Conservation (phyloP, 148 eudicot genomes). For the Rhododendron kiyosumense region DNA sequence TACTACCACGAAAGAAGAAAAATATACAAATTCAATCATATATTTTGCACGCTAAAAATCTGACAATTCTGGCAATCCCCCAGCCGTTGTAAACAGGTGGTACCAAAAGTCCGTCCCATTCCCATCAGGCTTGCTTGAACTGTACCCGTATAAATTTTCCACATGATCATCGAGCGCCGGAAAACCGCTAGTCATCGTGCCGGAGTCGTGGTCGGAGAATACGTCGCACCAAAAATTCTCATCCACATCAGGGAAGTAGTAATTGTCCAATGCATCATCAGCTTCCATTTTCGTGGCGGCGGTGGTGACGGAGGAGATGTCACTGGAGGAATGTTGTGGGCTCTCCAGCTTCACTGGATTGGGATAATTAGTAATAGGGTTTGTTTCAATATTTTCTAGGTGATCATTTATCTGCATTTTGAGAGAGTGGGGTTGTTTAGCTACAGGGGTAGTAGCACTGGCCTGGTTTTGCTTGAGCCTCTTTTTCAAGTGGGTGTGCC, state of each 20-base stretch:
- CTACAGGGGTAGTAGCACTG: background rate
- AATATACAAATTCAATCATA: background rate
- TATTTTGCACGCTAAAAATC: slow-evolving; percentile 4
- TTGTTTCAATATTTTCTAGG: slow-evolving; percentile 10
- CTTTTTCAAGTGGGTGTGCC: slow-evolving; percentile 79
- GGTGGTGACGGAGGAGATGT: slow-evolving; percentile 32
- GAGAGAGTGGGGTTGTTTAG: background rate
- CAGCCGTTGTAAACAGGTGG: slow-evolving; percentile 36
- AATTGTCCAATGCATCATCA: background rate
- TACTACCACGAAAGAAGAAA: background rate
- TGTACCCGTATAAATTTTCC: background rate
- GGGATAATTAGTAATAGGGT: background rate
- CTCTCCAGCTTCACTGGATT: background rate
- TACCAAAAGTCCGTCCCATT: slow-evolving; percentile 48
- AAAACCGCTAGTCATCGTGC: slow-evolving; percentile 8
- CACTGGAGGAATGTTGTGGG: slow-evolving; percentile 41
- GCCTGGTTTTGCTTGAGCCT: slow-evolving; percentile 17
- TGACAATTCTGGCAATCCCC: slow-evolving; percentile 32
- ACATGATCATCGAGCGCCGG: background rate
- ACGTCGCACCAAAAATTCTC: slow-evolving; percentile 59
- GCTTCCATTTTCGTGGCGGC: background rate
- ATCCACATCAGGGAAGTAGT: slow-evolving; percentile 33
- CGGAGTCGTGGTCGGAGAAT: slow-evolving; percentile 5
- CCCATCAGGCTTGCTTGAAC: slow-evolving; percentile 19
- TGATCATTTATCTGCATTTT: background rate